Conservation (phyloP, 768 basidiomycete species). For the Rhodotorula taiwanensis region DNA sequence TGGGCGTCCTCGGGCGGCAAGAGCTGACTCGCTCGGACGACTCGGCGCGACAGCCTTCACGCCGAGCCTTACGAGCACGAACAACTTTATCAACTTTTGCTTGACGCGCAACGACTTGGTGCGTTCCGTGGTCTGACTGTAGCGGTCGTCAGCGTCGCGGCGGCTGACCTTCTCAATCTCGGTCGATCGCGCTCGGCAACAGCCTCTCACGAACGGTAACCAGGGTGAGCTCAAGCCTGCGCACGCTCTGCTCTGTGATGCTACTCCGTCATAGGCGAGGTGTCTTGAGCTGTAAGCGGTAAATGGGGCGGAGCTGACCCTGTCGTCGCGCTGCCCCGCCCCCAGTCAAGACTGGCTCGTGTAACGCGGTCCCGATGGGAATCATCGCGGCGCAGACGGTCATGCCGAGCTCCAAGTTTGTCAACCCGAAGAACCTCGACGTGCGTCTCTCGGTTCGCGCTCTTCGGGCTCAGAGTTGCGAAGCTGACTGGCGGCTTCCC, state of each 20-base stretch:
- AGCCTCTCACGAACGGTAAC: conserved; percentile 53
- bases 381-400: conserved; percentile 51
- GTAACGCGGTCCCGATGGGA: conserved; percentile 59
- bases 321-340: too few species aligned
- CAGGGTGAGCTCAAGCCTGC: background rate
- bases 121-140: background rate
- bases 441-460: conserved; percentile 19
- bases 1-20: background rate
- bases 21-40: too few species aligned
- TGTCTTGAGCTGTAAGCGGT: too few species aligned
- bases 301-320: too few species aligned
- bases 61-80: conserved; percentile 52
- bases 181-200: conserved; percentile 68
- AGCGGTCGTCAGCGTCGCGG: background rate
- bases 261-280: too few species aligned
- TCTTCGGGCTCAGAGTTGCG: background rate
- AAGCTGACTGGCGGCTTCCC: too few species aligned
- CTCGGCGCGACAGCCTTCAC: too few species aligned
- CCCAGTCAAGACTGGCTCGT: conserved; percentile 49
- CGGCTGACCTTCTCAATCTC: background rate
- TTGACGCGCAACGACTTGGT: conserved; percentile 47
- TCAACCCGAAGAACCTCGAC: conserved; percentile 49
- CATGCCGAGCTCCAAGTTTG: conserved; percentile 53
- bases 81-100: conserved; percentile 61
- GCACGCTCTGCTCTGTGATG: too few species aligned